Base-by-base conservation (phyloP, 2,329 filamentous ascomycete genomes). In the Penicillium sp. region DNA sequence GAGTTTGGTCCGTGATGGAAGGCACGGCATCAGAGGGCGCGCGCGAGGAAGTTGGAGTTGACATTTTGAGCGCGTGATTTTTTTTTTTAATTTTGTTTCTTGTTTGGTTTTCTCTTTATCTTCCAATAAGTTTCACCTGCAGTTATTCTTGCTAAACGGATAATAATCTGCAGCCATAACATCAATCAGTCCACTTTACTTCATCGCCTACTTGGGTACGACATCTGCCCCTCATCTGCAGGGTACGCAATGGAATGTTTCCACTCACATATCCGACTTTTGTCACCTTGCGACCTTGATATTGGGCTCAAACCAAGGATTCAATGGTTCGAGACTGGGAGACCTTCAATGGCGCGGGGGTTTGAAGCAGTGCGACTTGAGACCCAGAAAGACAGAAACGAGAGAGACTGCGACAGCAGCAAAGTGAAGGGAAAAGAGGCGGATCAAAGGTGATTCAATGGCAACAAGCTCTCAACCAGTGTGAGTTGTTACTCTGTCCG, bases 41-140 rank as follows among this genome's bases (percentile, higher is more conserved):
- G 75, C 72, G 47, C 64, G 47, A 60, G 69, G 72, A 62, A 72
- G 70, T 53, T 68, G 71, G 52, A 46, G 69, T 67, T 57, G 70
- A 66, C 74, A 76, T 76, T 59, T 60, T 59, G 31, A 53, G 39
- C 39, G n/a, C n/a, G 39, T 39, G 19, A 42, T 42, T 42, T 53
- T 52, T 31, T 31, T 51, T 49, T 13, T 27, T 21, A 31, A 27
- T 14, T 13, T 19, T 53, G 24, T 24, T 35, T 50, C 26, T 26
- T 43, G 37, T 19, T 42, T 35, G 19, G n/a, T 31, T 22, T 29
- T 29, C 46, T 21, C 13, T 42, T 44, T 44, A 43, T 22, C 24
- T 27, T 29, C n/a, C 44, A 47, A 47, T 19, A 42, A 42, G 39
- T 42, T 42, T 21, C 39, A 42, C n/a, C 21, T 33, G 44, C 14